These are phyloP conservation scores for Chlamydomonas sp. DNA, from an alignment of 139 green algal species.

Conservation along the genomic window DNA sequence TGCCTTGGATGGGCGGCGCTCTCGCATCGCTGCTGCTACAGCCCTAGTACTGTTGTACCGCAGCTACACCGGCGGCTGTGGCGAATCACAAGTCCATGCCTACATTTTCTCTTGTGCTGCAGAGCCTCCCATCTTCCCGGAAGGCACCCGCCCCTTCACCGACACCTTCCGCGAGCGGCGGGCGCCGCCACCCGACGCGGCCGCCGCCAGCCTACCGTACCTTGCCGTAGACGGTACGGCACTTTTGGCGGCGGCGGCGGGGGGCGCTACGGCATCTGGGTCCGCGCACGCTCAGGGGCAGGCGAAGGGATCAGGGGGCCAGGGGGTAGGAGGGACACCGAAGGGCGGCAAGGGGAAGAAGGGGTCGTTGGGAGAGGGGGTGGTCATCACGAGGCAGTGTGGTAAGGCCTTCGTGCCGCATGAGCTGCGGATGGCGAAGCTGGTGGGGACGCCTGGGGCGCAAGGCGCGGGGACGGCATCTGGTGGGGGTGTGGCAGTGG, in stretches of 20 bases:
- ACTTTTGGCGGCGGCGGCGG: background rate
- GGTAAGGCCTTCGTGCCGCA: constrained; percentile 3
- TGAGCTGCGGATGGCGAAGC: constrained; percentile 1
- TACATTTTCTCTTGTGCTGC: too few species aligned
- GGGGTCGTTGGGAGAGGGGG: background rate
- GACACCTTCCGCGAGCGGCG: constrained; percentile 20
- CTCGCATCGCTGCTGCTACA: too few species aligned
- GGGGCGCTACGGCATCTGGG: background rate
- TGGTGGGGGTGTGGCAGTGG: background rate
- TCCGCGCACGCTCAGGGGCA: too few species aligned
- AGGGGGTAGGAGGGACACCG: background rate
- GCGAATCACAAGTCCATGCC: too few species aligned
- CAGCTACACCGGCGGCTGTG: too few species aligned
- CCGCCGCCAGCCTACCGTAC: background rate
- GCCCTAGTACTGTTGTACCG: too few species aligned
- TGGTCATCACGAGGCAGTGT: background rate
- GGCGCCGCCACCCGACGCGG: background rate
- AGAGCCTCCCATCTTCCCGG: too few species aligned
- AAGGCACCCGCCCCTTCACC: background rate
- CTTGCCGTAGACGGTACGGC: constrained; percentile 13
- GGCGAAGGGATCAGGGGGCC: background rate
- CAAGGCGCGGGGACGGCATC: background rate
- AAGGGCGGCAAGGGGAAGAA: background rate
- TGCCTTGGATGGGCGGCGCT: too few species aligned
- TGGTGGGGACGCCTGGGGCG: background rate